Evolutionary conservation across 106 monocot genomes (phyloP).

Genomic region (Phalaenopsis aphrodite): DNA sequence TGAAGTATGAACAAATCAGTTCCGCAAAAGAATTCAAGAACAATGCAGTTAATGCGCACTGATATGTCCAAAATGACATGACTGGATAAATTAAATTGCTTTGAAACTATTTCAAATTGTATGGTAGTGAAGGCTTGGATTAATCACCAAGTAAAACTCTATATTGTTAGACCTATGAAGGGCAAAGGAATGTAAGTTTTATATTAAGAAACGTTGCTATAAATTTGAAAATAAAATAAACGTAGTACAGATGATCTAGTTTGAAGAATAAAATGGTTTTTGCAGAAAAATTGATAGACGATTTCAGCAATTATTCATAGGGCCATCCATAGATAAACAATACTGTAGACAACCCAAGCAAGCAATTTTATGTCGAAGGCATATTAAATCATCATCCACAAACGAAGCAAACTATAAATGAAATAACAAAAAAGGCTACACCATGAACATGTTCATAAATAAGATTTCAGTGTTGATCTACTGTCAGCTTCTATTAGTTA

Average conservation of each 20-base stretch:
- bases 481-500: too few relatives aligned
- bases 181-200: not conserved
- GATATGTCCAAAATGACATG: not conserved
- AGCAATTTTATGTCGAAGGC: too few relatives aligned
- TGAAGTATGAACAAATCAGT: not conserved
- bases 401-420: not conserved
- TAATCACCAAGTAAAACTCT: not conserved
- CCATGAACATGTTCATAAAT: not conserved
- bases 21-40: not conserved
- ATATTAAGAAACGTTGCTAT: not conserved
- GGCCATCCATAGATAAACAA: not conserved
- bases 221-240: not conserved
- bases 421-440: not conserved
- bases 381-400: not conserved
- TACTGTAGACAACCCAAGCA: too few relatives aligned
- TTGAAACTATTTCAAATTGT: not conserved
- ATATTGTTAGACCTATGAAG: not conserved
- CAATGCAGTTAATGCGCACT: not conserved
- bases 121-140: not conserved
- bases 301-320: not conserved
- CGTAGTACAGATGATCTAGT: not conserved
- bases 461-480: too few relatives aligned
- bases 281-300: not conserved
- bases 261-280: not conserved
- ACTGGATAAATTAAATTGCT: not conserved